Base-by-base conservation (phyloP, 176 grass and related monocot genomes). In the Alopecurus myosuroides region DNA sequence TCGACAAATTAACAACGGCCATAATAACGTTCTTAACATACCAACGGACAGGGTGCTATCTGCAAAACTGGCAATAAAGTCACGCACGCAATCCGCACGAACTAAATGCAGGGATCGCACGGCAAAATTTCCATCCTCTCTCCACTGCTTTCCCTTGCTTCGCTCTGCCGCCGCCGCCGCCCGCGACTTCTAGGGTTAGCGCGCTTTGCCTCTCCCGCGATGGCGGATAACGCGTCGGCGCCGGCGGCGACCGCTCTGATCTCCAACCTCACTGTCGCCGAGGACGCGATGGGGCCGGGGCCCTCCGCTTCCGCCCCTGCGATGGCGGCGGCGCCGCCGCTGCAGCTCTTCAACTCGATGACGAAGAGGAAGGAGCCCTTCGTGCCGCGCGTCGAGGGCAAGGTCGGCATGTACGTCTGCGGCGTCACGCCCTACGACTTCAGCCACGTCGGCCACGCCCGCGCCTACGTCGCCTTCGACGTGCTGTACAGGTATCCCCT, bases 361-460 rank as follows among this genome's bases (percentile, higher is more conserved):
- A 86, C 95, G 37, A 97, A 92, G 85, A 80, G 68, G 86, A 94
- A 92, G 84, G 92, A 94, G 90, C 62, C 52, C 74, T 89, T 97
- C 90, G 80, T 89, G 81, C 90, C 94, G 62, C 85, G 81, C 13
- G 92, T 91, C 29, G 88, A 97, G 36, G 94, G 92, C 35, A 92
- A 94, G 81, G 92, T 94, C 13, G 6, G 58, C 23, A 97, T 97
- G 94, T 94, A 97, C 82, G 90, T 97, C 51, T 94, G 92, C 50
- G 94, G 92, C 62, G 81, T 97, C 67, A 94, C 88, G n/a, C 94
- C 92, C 26, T 97, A 97, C 65, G 90, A 97, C 79, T 70, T 91
- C 88, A 94, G 94, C 76, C 94, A 97, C 55, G 61, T 94, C 52
- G 94, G 94, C 80, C 92, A 97, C 62, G 88, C 94, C 39, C 94